Conservation (phyloP, 306 rosid genomes). For the Senna siamea region DNA sequence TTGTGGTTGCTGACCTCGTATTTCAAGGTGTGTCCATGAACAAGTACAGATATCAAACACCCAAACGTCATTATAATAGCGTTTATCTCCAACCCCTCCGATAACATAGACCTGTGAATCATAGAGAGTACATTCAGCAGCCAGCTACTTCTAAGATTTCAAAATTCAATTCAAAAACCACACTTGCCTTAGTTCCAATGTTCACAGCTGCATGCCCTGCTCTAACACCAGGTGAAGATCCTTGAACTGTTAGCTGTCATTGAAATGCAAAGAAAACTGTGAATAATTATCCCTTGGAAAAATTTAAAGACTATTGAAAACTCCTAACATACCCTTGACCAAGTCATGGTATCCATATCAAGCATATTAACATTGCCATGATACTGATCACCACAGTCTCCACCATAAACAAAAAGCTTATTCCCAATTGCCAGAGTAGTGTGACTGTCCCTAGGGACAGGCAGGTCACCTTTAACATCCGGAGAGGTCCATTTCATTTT, state of each 20-base stretch:
- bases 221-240: constrained; percentile 85
- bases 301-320: too few species aligned
- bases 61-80: constrained; percentile 87
- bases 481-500: constrained; percentile 82
- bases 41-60: constrained; percentile 73
- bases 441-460: constrained; percentile 94
- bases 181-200: constrained; percentile 73
- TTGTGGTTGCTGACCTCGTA: constrained; percentile 78
- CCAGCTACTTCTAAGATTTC: background rate
- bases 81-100: constrained; percentile 96
- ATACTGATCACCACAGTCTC: constrained; percentile 89
- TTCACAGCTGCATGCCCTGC: constrained; percentile 93
- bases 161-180: background rate
- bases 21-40: constrained; percentile 78
- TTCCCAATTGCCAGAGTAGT: constrained; percentile 69
- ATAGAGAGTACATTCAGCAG: background rate
- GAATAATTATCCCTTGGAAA: background rate
- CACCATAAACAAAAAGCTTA: constrained; percentile 88
- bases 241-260: constrained; percentile 78
- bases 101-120: constrained; percentile 70
- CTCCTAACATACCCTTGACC: constrained; percentile 99
- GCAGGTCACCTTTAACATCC: constrained; percentile 72
- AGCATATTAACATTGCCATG: constrained; percentile 78
- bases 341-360: constrained; percentile 78
- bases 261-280: constrained; percentile 31